Base-by-base conservation (phyloP, 176 grass and related monocot species). In the Microstegium vimineum region DNA sequence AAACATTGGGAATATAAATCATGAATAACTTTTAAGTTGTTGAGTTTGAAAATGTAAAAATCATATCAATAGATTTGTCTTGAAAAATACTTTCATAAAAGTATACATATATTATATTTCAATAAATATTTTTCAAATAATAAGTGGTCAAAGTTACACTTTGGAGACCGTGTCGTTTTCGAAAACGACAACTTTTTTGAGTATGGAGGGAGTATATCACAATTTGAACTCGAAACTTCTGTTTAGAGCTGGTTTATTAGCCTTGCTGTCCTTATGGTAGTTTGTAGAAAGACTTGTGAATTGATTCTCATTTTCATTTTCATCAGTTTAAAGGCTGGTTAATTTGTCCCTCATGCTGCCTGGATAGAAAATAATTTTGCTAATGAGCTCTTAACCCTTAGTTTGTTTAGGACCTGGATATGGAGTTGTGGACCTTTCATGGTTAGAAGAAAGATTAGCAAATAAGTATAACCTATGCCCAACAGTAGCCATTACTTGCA, bases 301-400 rank as follows among this genome's bases (percentile, higher is more conserved):
- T 54, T 38, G 28, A 47, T 77, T 69, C 33, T 82, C 8, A 31
- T 62, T 71, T n/a, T n/a, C n/a, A n/a, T n/a, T n/a, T 78, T 69
- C 51, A 79, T 28, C 54, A 64, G 23, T 54, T 73, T 27, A 73
- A 64, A 63, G 61, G 43, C 38, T 71, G 28, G 41, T 47, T 27
- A 26, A 28, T 84, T 9, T 1, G 54, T 57, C 15, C 43, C 43
- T 57, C 46, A 20, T 59, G 13, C 8, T 46, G 5, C 25, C 46
- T 68, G 45, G 22, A 46, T 46, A 71, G 10, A 86, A 30, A 68
- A 38, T 8, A 14, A 69, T 87, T 82, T 27, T 13, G 17, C 22
- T 69, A 16, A 47, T 76, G 30, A 76, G 37, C 30, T 76, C 62
- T n/a, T 66, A 28, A 66, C 15, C n/a, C 27, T 69, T 66, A 52